Conservation (phyloP, 208 protist genomes). For the Trichomonas gallinae region DNA sequence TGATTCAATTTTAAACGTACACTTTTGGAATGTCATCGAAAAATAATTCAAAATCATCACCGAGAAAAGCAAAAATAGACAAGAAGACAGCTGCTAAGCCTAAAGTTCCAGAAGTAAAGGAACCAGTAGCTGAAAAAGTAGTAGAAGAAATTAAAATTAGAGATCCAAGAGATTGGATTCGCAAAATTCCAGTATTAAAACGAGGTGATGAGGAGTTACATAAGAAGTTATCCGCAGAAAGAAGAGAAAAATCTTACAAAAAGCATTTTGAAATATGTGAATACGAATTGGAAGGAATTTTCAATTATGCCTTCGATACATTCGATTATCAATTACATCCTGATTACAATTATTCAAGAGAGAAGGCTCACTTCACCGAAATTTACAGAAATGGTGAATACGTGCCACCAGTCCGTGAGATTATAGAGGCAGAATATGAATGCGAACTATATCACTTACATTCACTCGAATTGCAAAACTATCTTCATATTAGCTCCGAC, state of each 20-base stretch:
- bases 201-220: not conserved
- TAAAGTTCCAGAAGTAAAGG: too few relatives aligned
- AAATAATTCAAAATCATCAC: too few relatives aligned
- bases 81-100: too few relatives aligned
- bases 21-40: too few relatives aligned
- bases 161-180: not conserved
- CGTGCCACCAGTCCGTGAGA: not conserved
- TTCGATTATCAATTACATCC: not conserved
- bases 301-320: not conserved
- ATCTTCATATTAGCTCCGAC: not conserved
- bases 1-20: too few relatives aligned
- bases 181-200: not conserved
- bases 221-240: not conserved
- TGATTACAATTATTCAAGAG: not conserved
- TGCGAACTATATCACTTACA: not conserved
- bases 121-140: too few relatives aligned
- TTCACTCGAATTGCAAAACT: not conserved
- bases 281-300: not conserved
- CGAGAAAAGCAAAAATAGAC: too few relatives aligned
- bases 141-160: not conserved
- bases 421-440: too few relatives aligned
- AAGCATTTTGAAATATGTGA: not conserved
- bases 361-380: not conserved
- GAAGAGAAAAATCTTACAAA: not conserved
- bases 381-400: not conserved